Conservation (phyloP, 352 stramenopile species). For the Globisporangium camurandrum region DNA sequence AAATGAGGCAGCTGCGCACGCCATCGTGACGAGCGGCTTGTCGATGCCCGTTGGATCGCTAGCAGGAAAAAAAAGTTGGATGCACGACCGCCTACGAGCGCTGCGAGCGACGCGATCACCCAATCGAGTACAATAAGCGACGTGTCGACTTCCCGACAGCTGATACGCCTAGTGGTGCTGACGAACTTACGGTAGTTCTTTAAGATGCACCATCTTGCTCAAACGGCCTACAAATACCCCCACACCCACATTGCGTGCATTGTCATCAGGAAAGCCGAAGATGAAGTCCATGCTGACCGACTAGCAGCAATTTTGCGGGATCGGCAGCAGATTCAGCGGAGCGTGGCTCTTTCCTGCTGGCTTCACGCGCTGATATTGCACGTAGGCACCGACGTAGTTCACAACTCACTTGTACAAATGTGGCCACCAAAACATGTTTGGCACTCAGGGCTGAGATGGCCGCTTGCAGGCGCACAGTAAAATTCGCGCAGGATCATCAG, state of each 20-base stretch:
- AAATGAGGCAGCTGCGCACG: no score
- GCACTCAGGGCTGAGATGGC: conserved; percentile 1
- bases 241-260: not conserved
- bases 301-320: not conserved
- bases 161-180: no score
- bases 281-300: conserved; percentile 4
- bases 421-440: no score
- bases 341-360: not conserved
- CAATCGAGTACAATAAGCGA: no score
- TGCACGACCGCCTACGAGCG: no score
- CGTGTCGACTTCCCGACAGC: no score
- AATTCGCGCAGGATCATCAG: not conserved
- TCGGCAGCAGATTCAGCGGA: not conserved
- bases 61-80: no score
- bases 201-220: not conserved
- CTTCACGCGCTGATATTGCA: conserved; percentile 2
- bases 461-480: not conserved
- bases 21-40: no score
- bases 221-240: not conserved
- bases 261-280: not conserved
- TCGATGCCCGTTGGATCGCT: no score
- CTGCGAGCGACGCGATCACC: no score
- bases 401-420: no score
- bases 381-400: not conserved
- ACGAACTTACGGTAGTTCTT: no score